Conservation (phyloP, 2,329 filamentous ascomycete species). For the Immersiporthe knoxdaviesiana region DNA sequence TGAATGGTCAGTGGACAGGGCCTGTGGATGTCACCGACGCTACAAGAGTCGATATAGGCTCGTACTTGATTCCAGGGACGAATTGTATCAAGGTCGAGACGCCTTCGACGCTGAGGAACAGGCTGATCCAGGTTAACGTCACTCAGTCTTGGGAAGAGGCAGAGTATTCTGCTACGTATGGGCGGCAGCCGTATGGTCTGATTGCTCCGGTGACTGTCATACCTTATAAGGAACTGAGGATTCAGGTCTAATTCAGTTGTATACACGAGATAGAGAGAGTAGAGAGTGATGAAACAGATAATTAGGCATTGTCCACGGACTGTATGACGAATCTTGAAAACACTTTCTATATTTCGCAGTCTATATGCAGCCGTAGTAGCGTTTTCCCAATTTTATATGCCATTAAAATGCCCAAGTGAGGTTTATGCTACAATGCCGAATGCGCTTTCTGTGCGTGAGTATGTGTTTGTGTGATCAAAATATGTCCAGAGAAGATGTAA, state of each 20-base stretch:
- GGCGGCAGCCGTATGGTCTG: slow-evolving; percentile 19
- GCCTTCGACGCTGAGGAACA: slow-evolving; percentile 17
- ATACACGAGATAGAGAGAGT: neutral
- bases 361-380: neutral
- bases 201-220: slow-evolving; percentile 5
- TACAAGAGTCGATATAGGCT: slow-evolving; percentile 6
- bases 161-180: slow-evolving; percentile 9
- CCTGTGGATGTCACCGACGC: slow-evolving; percentile 18
- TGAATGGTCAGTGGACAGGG: slow-evolving; percentile 17
- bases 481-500: neutral
- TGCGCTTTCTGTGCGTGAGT: neutral
- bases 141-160: slow-evolving; percentile 23
- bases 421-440: neutral
- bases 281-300: neutral
- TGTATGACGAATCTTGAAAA: neutral
- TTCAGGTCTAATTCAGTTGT: neutral
- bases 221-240: slow-evolving; percentile 13
- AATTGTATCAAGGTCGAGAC: slow-evolving; percentile 14
- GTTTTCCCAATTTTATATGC: neutral
- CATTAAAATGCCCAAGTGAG: neutral
- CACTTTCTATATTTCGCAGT: neutral
- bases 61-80: neutral
- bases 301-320: no score
- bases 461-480: no score
- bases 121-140: slow-evolving; percentile 17